Percentiles rank a stretch among this genome's conserved stretches.
These are phyloP conservation scores for Backusella australiensis DNA, from an alignment of 192 early-diverging fungal genomes.

Conservation along the genomic window DNA sequence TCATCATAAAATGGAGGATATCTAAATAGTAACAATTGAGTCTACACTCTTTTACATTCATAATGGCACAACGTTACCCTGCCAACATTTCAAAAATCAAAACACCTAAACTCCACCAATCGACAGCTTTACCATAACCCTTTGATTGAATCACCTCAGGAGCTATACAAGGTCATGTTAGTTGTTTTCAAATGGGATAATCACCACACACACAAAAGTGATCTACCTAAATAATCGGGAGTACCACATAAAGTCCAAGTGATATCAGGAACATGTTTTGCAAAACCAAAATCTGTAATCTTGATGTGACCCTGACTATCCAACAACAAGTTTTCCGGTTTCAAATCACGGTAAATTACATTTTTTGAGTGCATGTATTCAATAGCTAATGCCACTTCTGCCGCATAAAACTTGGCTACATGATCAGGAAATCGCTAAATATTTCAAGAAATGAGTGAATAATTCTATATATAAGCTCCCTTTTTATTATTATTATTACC, in stretches of 20 bases:
- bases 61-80: conserved; percentile 41
- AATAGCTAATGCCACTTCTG: conserved; percentile 70
- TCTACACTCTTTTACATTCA: neutral
- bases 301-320: conserved; percentile 81
- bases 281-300: conserved; percentile 87
- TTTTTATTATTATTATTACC: conserved; percentile 2
- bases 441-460: neutral
- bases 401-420: conserved; percentile 73
- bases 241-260: conserved; percentile 89
- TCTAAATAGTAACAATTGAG: conserved; percentile 28
- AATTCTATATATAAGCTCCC: neutral
- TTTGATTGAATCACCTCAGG: conserved; percentile 91
- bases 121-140: conserved; percentile 90
- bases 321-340: conserved; percentile 78
- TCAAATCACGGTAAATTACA: conserved; percentile 80
- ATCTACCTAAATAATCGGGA: conserved; percentile 62
- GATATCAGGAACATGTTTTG: conserved; percentile 76
- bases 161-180: conserved; percentile 33
- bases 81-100: conserved; percentile 96
- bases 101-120: conserved; percentile 95
- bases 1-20: conserved; percentile 93
- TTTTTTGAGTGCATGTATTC: conserved; percentile 79
- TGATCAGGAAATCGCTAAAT: conserved; percentile 66
- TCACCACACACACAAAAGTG: neutral
- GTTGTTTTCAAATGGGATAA: neutral